Conservation (phyloP, 352 stramenopile genomes). For the Pythium brachiatum region DNA sequence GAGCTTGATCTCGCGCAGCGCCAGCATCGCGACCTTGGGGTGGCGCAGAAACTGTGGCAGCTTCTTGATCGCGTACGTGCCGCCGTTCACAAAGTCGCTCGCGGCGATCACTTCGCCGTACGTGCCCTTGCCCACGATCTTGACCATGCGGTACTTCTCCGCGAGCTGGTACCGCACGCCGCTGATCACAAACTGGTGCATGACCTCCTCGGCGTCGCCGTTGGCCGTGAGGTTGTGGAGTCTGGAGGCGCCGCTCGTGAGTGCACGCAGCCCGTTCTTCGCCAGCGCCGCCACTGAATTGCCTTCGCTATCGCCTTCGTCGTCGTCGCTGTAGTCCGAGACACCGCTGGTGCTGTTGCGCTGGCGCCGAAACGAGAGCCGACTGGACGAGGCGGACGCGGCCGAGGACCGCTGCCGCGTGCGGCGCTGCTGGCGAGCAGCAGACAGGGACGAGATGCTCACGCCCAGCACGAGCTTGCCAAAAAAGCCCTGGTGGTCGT, state of each 20-base stretch:
- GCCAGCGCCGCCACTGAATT: constrained; percentile 23
- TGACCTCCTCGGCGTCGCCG: constrained; percentile 49
- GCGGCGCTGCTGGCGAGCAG: constrained; percentile 26
- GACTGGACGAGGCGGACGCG: constrained; percentile 11
- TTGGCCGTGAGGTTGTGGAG: neutral
- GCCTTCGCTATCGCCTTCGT: constrained; percentile 14
- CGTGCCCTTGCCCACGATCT: constrained; percentile 87
- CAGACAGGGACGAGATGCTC: constrained; percentile 64
- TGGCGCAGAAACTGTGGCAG: constrained; percentile 81
- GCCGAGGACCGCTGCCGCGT: constrained; percentile 38
- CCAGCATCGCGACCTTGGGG: constrained; percentile 80
- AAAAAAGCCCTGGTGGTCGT: constrained; percentile 84
- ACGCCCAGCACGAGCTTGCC: constrained; percentile 70
- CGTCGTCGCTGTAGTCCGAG: constrained; percentile 7
- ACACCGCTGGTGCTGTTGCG: constrained; percentile 6
- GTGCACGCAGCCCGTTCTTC: constrained; percentile 22
- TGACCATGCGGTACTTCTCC: constrained; percentile 89
- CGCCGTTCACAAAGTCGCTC: constrained; percentile 80
- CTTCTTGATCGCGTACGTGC: constrained; percentile 90
- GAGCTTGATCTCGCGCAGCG: constrained; percentile 85
- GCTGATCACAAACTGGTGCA: constrained; percentile 89
- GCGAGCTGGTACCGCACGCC: constrained; percentile 82
- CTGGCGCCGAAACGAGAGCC: constrained; percentile 22
- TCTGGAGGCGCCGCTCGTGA: constrained; percentile 14
- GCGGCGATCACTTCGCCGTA: constrained; percentile 90